Evolutionary conservation across 2,329 filamentous ascomycete species (phyloP), one percentile per base, ranked within the genome.

Genomic region (Rutstroemia sp.): DNA sequence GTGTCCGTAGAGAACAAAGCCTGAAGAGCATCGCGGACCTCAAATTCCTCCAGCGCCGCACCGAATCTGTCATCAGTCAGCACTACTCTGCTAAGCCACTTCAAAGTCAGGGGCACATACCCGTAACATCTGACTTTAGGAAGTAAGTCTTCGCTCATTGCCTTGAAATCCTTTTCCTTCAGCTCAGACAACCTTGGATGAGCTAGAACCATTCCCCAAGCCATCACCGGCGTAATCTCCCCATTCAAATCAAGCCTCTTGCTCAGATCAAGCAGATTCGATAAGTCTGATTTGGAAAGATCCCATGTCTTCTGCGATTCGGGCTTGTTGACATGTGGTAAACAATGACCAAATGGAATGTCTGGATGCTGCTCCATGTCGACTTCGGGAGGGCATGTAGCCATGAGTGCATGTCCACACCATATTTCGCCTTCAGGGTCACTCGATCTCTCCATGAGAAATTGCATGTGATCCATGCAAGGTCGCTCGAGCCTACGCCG

Each of bases 141-240:
- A 64, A 82, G 77, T 56, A 97, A 77, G 57, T 90, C 88, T 51
- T 85, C 83, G 51, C 87, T 84, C 62, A 96, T 77, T 60, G 76
- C 79, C 64, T 80, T 77, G 63, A 96, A 83, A 67, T 96, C 90
- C 41, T 82, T 79, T 52, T 74, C 71, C 16, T 76, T 82, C 62
- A 96, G 73, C 63, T 87, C 82, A 5, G 70, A 69, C 61, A 92
- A 83, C 60, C 86, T 78, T 39, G 87, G 82, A 71, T 94, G 86
- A 47, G 78, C 79, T 60, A 90, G 75, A 50, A 97, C 79, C 73
- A 89, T 87, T 50, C 90, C 87, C 83, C 94, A 92, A 0, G 92
- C 92, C 90, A 95, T 95, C 63, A 96, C 88, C 0, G 94, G 94
- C 18, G 92, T 97, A 66, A 97, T 89, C 73, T 95, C 90, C 52